Evolutionary conservation across 208 protist genomes (phyloP), one percentile per base, ranked within the genome.

Genomic region (Leishmania mexicana): DNA sequence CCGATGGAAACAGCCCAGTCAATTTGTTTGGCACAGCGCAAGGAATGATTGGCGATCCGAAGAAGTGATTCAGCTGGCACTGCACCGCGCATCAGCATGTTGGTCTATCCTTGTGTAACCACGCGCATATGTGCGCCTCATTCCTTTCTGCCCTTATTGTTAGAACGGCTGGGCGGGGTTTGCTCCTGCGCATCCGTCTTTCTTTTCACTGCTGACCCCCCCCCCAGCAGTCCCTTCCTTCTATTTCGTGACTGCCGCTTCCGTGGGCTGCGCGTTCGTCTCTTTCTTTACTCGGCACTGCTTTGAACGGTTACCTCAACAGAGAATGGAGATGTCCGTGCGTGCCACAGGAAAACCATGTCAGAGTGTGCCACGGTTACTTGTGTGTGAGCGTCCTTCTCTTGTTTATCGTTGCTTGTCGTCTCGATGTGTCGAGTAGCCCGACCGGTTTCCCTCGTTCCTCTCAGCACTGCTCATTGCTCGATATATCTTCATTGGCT

Each of bases 1-100:
- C 99, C 17, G 98, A 99, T 74, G 99, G 99, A 49, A 95, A 92
- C 80, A 95, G 87, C 17, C 99, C 99, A 58, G 96, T 99, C 68
- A 99, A 99, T 86, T 82, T 99, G 13, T 99, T 99, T 88, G 94
- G 97, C 75, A 98, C 98, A 49, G 98, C 98, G 6, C 89, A 96
- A 38, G 97, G 98, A 42, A 90, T 99, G 80, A 88, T 99, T 75
- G 96, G 91, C 17, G 77, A 83, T 13, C 17, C 40, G 5, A 88
- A 68, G 60, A 84, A 83, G 76, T 81, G 47, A 83, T 35, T 54
- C 1, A 54, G 72, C 62, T 15, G 51, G 11, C 70, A 74, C 40
- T 35, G 72, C 71, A 35, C 15, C 17, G 45, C 40, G 57, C 40
- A 76, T 76, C n/a, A 35, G 15, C 54, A 51, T 24, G 45, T 10